Evolutionary conservation across 2,329 filamentous ascomycete species (phyloP).

Genomic region (Fusarium poae): DNA sequence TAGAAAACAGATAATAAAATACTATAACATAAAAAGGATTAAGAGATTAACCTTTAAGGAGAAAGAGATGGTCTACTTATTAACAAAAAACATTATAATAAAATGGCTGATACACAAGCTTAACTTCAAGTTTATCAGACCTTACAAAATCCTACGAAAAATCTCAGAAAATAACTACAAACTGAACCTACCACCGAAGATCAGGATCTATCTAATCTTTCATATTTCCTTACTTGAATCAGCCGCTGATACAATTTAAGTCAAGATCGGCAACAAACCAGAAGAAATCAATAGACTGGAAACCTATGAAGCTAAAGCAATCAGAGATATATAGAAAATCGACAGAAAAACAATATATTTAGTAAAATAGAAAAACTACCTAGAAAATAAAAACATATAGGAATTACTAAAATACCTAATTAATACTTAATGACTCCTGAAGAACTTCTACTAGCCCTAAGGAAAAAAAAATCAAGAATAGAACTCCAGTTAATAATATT

Average conservation of each 20-base stretch:
- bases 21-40: neutral
- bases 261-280: too few relatives aligned
- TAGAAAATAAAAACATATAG: slow-evolving; percentile 37
- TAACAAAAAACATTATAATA: slow-evolving; percentile 35
- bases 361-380: slow-evolving; percentile 31
- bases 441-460: neutral
- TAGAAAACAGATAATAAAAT: neutral
- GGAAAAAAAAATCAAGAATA: too few relatives aligned
- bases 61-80: slow-evolving; percentile 31
- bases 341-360: neutral
- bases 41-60: neutral
- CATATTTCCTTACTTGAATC: too few relatives aligned
- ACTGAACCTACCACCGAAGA: too few relatives aligned
- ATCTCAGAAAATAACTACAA: too few relatives aligned
- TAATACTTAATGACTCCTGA: neutral
- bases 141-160: too few relatives aligned
- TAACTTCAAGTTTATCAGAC: too few relatives aligned
- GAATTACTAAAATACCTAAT: slow-evolving; percentile 31
- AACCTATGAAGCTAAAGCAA: neutral
- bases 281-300: too few relatives aligned
- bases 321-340: neutral
- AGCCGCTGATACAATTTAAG: too few relatives aligned
- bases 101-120: slow-evolving; percentile 29
- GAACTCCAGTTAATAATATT: too few relatives aligned
- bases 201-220: too few relatives aligned